Evolutionary conservation across 345 rosid species (phyloP).

Genomic region (Draba incana): DNA sequence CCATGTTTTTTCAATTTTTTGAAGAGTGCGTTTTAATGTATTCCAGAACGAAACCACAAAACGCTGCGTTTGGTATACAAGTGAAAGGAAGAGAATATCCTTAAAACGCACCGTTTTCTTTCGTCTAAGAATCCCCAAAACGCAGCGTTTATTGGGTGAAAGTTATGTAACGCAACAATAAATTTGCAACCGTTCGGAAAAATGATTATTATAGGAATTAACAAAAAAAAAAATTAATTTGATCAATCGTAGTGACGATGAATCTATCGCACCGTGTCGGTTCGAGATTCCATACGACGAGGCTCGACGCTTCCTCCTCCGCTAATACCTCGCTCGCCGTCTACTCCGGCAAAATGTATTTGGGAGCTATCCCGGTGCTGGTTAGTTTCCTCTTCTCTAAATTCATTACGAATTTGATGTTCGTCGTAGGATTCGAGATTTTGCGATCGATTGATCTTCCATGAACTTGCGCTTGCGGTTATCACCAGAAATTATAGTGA

Average conservation of each 20-base stretch:
- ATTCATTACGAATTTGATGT: neutral
- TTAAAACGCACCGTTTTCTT: too few relatives aligned
- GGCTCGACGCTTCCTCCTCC: conserved; percentile 30
- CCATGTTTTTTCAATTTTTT: too few relatives aligned
- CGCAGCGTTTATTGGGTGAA: conserved; percentile 6
- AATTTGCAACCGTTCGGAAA: conserved; percentile 9
- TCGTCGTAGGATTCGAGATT: neutral
- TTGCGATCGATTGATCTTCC: conserved; percentile 5
- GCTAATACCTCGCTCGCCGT: neutral
- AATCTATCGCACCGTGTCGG: conserved; percentile 32
- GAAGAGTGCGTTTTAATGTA: too few relatives aligned
- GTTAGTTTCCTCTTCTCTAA: conserved; percentile 9
- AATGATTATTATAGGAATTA: conserved; percentile 1
- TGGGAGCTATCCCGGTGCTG: conserved; percentile 32
- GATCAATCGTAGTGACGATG: conserved; percentile 31
- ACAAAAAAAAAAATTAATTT: neutral
- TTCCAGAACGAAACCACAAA: neutral
- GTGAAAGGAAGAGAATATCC: too few relatives aligned
- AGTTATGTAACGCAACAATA: neutral
- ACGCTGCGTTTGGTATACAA: neutral
- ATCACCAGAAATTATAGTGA: neutral
- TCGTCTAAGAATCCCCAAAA: neutral
- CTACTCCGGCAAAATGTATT: conserved; percentile 25
- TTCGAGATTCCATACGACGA: conserved; percentile 36
- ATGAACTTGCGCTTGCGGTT: neutral